Evolutionary conservation across 1,284 basidiomycete species (phyloP).

Genomic region (Sporisorium sorghi): DNA sequence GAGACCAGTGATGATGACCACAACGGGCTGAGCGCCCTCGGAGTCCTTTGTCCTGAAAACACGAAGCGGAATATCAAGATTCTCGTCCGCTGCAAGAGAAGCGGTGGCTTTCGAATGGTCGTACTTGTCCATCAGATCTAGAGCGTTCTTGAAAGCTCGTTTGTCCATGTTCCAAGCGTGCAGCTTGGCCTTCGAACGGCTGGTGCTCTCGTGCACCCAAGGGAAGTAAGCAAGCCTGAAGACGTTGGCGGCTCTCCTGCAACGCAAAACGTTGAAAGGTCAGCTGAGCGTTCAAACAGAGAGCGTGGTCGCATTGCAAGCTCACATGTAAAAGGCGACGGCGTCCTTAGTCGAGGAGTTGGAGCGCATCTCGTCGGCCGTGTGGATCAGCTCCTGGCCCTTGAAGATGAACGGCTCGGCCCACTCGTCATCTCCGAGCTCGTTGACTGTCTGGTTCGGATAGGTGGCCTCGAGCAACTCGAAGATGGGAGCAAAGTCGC

Average conservation of each 20-base stretch:
- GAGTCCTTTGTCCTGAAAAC: slow-evolving; percentile 20
- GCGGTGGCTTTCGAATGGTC: slow-evolving; percentile 4
- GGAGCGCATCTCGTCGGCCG: slow-evolving; percentile 10
- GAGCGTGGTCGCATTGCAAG: too few species aligned
- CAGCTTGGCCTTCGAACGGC: slow-evolving; percentile 24
- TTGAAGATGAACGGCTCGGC: slow-evolving; percentile 31
- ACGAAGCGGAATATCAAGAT: slow-evolving; percentile 23
- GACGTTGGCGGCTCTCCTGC: slow-evolving; percentile 42
- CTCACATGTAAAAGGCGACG: slow-evolving; percentile 36
- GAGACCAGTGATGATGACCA: slow-evolving; percentile 46
- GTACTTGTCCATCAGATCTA: slow-evolving; percentile 18
- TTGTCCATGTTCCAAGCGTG: slow-evolving; percentile 41
- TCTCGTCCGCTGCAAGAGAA: slow-evolving; percentile 8
- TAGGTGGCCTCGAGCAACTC: slow-evolving; percentile 15
- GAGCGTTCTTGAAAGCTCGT: slow-evolving; percentile 16
- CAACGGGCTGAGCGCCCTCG: slow-evolving; percentile 21
- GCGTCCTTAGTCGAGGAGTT: slow-evolving; percentile 10
- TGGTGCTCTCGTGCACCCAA: slow-evolving; percentile 38
- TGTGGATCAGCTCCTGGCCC: slow-evolving; percentile 20
- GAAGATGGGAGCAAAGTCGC: slow-evolving; percentile 40
- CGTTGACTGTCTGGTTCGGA: slow-evolving; percentile 18
- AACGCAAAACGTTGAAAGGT: background rate
- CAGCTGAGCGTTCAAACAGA: background rate
- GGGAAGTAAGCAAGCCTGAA: slow-evolving; percentile 43
- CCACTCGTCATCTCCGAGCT: slow-evolving; percentile 40